phyloP scores from a whole-genome alignment of 805 yeast genomes.

The Hagleromyces aurorensis region DNA sequence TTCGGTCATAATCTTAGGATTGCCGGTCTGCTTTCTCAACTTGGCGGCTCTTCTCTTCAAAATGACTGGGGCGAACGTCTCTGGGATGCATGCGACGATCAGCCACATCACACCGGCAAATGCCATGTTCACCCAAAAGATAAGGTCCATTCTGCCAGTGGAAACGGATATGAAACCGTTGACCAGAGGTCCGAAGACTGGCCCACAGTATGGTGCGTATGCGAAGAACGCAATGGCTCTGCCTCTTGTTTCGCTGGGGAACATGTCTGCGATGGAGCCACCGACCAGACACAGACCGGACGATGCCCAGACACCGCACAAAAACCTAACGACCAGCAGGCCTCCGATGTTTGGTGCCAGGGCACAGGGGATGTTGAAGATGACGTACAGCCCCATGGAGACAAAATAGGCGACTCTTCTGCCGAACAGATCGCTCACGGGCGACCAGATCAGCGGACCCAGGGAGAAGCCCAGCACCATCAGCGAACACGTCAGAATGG shows the following conservation, averaged over 20 bases:
- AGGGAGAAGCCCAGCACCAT: slow-evolving; percentile 86
- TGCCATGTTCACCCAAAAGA: slow-evolving; percentile 90
- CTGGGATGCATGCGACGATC: slow-evolving; percentile 61
- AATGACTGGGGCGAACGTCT: slow-evolving; percentile 82
- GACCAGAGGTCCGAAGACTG: slow-evolving; percentile 81
- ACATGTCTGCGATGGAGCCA: slow-evolving; percentile 86
- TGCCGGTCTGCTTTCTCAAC: slow-evolving; percentile 73
- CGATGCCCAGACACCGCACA: slow-evolving; percentile 80
- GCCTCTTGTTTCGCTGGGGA: slow-evolving; percentile 74
- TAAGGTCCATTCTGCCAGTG: slow-evolving; percentile 57
- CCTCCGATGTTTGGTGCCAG: slow-evolving; percentile 76
- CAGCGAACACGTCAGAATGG: slow-evolving; percentile 70
- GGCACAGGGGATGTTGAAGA: slow-evolving; percentile 85
- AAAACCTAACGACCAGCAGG: slow-evolving; percentile 70
- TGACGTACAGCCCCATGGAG: slow-evolving; percentile 63
- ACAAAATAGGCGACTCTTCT: slow-evolving; percentile 76
- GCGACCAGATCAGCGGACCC: slow-evolving; percentile 88
- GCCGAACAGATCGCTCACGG: slow-evolving; percentile 78
- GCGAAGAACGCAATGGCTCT: slow-evolving; percentile 87
- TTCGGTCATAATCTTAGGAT: slow-evolving; percentile 80
- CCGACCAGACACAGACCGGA: slow-evolving; percentile 83
- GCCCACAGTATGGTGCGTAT: slow-evolving; percentile 89
- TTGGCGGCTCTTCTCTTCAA: slow-evolving; percentile 56
- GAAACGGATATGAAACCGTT: slow-evolving; percentile 77
- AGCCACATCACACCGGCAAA: slow-evolving; percentile 84